Conservation (phyloP, 139 green algal species). For the Closterium sp. region DNA sequence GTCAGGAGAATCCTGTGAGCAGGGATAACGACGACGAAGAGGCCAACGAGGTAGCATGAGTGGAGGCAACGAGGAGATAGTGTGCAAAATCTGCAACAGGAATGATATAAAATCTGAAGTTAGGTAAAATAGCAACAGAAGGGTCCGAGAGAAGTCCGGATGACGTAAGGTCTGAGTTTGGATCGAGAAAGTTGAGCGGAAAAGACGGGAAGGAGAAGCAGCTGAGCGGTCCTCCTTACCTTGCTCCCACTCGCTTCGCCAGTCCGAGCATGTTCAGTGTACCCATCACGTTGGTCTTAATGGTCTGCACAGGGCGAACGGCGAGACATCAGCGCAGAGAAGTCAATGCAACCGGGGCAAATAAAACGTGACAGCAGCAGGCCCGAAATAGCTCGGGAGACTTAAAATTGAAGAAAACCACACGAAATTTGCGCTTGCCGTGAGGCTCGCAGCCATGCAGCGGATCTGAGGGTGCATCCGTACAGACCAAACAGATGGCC, state of each 20-base stretch:
- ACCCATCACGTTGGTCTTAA: constrained; percentile 96
- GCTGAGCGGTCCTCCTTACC: constrained; percentile 45
- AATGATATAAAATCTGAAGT: too few species aligned
- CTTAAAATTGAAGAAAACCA: background rate
- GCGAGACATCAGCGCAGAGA: too few species aligned
- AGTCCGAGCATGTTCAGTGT: constrained; percentile 99
- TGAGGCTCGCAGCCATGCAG: background rate
- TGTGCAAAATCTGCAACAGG: too few species aligned
- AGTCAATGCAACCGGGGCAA: too few species aligned
- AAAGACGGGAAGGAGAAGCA: too few species aligned
- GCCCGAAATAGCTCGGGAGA: too few species aligned
- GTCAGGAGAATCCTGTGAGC: constrained; percentile 77
- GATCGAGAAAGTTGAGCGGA: too few species aligned
- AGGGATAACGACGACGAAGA: background rate
- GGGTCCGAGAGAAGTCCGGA: background rate
- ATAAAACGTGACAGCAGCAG: too few species aligned
- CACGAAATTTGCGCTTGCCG: background rate
- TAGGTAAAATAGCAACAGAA: background rate
- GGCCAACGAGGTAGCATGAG: too few species aligned
- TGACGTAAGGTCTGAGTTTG: too few species aligned
- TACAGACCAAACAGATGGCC: background rate
- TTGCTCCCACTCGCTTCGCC: constrained; percentile 87
- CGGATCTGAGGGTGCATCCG: background rate
- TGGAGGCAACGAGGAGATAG: too few species aligned
- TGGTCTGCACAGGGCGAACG: constrained; percentile 60